phyloP scores from a whole-genome alignment of 768 basidiomycete genomes.

The Leucosporidium creatinivorum region DNA sequence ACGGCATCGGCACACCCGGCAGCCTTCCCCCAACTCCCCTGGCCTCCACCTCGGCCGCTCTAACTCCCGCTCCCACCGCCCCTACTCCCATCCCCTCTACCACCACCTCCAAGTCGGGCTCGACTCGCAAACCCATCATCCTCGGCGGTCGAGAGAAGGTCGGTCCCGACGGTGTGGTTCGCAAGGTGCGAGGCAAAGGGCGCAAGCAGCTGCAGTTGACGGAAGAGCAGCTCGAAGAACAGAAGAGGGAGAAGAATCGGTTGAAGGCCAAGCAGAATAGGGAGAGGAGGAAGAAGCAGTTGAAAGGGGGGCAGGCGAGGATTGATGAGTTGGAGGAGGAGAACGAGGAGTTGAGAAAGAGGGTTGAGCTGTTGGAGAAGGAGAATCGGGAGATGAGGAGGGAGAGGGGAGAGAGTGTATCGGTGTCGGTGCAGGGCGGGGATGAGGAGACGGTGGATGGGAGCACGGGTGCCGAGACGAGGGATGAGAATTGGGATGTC shows the following conservation, averaged over 20 bases:
- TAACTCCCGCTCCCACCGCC: no score
- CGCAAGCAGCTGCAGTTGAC: not conserved
- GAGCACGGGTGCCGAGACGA: not conserved
- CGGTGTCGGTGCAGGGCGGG: not conserved
- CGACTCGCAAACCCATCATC: no score
- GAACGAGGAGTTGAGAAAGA: not conserved
- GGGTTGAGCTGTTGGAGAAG: not conserved
- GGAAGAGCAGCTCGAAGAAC: not conserved
- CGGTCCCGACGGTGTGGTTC: not conserved
- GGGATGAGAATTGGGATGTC: not conserved
- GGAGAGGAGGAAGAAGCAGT: not conserved
- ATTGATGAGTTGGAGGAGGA: not conserved
- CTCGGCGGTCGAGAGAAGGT: not conserved
- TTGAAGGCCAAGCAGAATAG: not conserved
- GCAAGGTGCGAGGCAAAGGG: not conserved
- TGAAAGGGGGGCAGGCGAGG: not conserved
- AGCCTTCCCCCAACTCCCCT: no score
- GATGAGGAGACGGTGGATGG: not conserved
- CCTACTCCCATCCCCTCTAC: no score
- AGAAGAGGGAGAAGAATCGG: not conserved
- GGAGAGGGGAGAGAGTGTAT: not conserved
- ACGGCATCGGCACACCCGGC: no score
- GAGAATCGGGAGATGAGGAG: not conserved
- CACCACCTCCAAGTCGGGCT: no score
- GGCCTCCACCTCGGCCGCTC: no score